Conservation (phyloP, 805 yeast genomes). For the Metschnikowia orientalis region DNA sequence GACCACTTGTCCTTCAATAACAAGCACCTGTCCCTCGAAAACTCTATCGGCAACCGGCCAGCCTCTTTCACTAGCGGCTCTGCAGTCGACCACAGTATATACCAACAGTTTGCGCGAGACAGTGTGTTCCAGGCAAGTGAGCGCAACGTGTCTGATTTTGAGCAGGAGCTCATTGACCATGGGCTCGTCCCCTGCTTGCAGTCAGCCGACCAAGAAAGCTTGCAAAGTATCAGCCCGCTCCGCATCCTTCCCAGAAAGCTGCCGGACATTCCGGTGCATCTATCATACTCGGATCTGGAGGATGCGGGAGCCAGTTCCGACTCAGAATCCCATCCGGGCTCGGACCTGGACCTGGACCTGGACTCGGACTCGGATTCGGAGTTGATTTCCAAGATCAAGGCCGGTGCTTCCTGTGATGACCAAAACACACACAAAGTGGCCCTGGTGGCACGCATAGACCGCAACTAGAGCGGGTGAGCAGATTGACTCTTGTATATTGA, state of each 20-base stretch:
- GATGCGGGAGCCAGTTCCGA: neutral
- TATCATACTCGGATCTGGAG: conserved; percentile 5
- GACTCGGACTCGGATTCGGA: conserved; percentile 20
- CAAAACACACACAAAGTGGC: too few relatives aligned
- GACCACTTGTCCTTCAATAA: too few relatives aligned
- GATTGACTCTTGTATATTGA: too few relatives aligned
- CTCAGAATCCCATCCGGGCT: neutral
- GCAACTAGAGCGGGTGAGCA: too few relatives aligned
- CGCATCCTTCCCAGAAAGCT: conserved; percentile 4
- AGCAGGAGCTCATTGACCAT: conserved; percentile 10
- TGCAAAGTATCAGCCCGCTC: conserved; percentile 11
- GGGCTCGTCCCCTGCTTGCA: conserved; percentile 7
- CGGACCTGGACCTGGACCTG: conserved; percentile 6
- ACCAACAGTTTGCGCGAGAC: conserved; percentile 2
- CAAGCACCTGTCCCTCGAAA: too few relatives aligned
- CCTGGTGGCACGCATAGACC: too few relatives aligned
- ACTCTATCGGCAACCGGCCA: too few relatives aligned
- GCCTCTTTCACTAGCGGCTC: too few relatives aligned
- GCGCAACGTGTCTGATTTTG: conserved; percentile 5
- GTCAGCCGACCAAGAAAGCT: neutral
- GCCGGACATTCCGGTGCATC: conserved; percentile 4
- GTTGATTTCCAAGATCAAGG: conserved; percentile 14
- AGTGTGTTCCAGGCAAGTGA: conserved; percentile 1
- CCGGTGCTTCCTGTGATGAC: too few relatives aligned
- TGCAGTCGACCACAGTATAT: too few relatives aligned